Percentiles rank a stretch among this genome's conserved stretches.
These are phyloP conservation scores for Monocercomonoides exilis DNA, from an alignment of 78 protist genomes.

Conservation along the genomic window DNA sequence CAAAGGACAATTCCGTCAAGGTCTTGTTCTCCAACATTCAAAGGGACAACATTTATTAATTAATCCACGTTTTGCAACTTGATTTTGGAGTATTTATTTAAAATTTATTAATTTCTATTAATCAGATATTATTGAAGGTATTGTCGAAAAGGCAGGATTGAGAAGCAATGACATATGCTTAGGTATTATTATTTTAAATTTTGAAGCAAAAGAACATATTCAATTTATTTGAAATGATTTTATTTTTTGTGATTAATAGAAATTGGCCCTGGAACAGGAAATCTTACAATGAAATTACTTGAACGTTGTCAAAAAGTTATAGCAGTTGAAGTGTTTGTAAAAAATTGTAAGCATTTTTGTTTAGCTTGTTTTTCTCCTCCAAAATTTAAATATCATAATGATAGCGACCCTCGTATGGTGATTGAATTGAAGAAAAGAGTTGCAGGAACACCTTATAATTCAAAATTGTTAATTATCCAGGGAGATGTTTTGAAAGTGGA, in stretches of 20 bases:
- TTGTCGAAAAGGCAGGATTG: constrained; percentile 67
- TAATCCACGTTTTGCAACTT: constrained; percentile 84
- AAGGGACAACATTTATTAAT: constrained; percentile 89
- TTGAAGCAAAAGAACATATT: constrained; percentile 54
- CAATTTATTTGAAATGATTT: constrained; percentile 70
- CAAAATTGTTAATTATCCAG: constrained; percentile 32
- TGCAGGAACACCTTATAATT: constrained; percentile 42
- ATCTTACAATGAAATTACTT: constrained; percentile 85
- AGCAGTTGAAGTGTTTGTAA: constrained; percentile 85
- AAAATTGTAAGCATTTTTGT: not conserved
- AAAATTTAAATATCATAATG: too few species aligned
- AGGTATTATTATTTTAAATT: not conserved
- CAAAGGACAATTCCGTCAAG: not conserved
- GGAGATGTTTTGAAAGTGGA: constrained; percentile 75
- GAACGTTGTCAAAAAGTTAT: constrained; percentile 49
- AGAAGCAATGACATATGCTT: not conserved
- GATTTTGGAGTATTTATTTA: not conserved
- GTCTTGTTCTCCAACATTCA: not conserved
- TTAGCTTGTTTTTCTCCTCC: not conserved
- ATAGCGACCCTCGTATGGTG: constrained; percentile 90
- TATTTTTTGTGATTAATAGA: constrained; percentile 48
- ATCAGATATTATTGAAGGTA: constrained; percentile 61
- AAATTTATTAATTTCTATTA: not conserved
- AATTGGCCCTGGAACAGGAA: constrained; percentile 98
- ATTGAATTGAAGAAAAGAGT: constrained; percentile 93